Conservation (phyloP, 129 eudicot species). For the Saposhnikovia divaricata region DNA sequence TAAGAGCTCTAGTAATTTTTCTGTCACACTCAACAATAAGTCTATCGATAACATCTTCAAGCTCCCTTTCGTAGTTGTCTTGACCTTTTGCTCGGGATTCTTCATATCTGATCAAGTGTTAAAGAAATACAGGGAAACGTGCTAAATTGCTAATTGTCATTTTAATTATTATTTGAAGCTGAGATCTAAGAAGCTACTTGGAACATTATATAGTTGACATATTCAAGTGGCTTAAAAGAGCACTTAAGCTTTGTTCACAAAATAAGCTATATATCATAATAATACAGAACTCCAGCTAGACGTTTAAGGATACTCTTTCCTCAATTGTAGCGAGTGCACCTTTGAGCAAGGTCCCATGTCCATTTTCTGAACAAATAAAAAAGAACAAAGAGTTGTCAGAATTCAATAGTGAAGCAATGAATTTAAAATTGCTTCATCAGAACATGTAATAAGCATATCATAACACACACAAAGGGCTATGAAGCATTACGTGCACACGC, state of each 20-base stretch:
- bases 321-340: conserved; percentile 90
- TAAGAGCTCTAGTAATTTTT: conserved; percentile 86
- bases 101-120: conserved; percentile 53
- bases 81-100: conserved; percentile 71
- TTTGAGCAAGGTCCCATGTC: conserved; percentile 99
- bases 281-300: background rate
- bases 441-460: background rate
- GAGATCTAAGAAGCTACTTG: background rate
- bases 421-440: background rate
- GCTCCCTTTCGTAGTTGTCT: conserved; percentile 78
- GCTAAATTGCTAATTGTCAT: background rate
- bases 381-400: background rate
- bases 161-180: background rate
- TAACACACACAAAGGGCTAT: background rate
- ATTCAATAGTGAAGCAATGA: background rate
- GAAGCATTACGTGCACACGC: background rate
- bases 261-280: background rate
- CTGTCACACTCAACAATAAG: conserved; percentile 93
- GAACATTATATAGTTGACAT: background rate
- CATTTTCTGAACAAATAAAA: conserved; percentile 56
- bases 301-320: conserved; percentile 89
- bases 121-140: conserved; percentile 16
- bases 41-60: conserved; percentile 94
- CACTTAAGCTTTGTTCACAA: background rate
- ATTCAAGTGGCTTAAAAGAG: background rate